Evolutionary conservation across 2,329 filamentous ascomycete genomes (phyloP), one percentile per base, ranked within the genome.

Genomic region (Geosmithia morbida): DNA sequence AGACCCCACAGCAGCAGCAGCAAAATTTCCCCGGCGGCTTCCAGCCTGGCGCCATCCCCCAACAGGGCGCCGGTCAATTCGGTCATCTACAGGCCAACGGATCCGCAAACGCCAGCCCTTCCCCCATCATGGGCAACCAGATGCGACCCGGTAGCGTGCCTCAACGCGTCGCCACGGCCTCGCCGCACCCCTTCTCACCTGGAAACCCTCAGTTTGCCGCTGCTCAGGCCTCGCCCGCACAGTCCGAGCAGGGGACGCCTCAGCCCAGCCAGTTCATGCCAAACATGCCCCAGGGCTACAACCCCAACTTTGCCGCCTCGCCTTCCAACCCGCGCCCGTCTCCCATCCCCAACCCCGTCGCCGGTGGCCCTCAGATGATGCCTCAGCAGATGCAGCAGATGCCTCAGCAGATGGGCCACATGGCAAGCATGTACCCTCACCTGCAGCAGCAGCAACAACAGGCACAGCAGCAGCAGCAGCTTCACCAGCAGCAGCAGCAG

Each of bases 81-180:
- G 80, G 87, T 51, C 89, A 95, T 66, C 75, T 94, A 48, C 85
- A 87, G 58, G 79, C 84, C 54, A 83, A 85, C 57, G 82, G 83
- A 46, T 88, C 87, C 3, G 75, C 80, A 46, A 92, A 88, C 62
- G 84, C 87, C 51, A 95, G 87, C 40, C 90, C 90, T 11, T 97
- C 92, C 7, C 92, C 92, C 26, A 90, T 94, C 52, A 88, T 96
- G 79, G 79, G 79, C 51, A 88, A 83, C 59, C 89, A 94, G 57
- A 70, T 82, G 61, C 77, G 80, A 51, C 75, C 81, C 33, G 78
- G 85, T 58, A 75, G 75, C 56, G 80, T 84, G 14, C 81, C 83
- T 40, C 85, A 88, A 60, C 74, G 88, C 58, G 87, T 97, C 63
- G 84, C 88, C 53, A 96, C 90, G 43, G 84, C 87, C 42, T 97